Evolutionary conservation across 2,329 filamentous ascomycete genomes (phyloP).

Genomic region (Beauveria caledonica): DNA sequence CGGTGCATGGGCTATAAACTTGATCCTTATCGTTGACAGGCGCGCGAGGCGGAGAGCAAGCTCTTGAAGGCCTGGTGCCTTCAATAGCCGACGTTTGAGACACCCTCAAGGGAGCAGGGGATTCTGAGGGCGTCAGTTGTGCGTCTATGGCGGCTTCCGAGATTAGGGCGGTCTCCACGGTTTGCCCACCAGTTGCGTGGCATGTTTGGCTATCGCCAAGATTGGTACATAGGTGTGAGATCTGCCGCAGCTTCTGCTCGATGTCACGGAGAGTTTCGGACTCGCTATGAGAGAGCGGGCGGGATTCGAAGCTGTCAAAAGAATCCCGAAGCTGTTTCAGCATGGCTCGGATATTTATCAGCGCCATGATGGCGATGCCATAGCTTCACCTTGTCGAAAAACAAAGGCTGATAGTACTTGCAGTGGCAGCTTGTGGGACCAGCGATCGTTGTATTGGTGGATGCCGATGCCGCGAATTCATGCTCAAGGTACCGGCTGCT

Average conservation of each 20-base stretch:
- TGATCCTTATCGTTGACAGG: not conserved
- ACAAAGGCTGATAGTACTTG: no score
- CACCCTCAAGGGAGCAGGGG: no score
- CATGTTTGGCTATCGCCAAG: not conserved
- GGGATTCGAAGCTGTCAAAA: not conserved
- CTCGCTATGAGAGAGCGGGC: not conserved
- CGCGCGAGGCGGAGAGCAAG: not conserved
- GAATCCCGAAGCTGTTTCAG: not conserved
- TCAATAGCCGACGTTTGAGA: no score
- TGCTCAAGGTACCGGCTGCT: no score
- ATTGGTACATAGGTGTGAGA: not conserved
- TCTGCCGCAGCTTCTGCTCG: not conserved
- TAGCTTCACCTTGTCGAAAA: no score
- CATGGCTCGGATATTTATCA: not conserved
- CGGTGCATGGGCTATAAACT: not conserved
- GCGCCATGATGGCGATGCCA: not conserved
- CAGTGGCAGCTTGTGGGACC: no score
- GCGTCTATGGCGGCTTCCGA: no score
- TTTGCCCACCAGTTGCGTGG: not conserved
- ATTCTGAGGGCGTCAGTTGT: no score
- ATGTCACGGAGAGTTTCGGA: not conserved
- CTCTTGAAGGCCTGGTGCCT: no score
- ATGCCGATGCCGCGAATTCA: no score
- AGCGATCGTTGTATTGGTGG: no score
- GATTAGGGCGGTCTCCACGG: not conserved